Evolutionary conservation across 257 asterid genomes (phyloP), one percentile per base, ranked within the genome.

Genomic region (Rhazya stricta): DNA sequence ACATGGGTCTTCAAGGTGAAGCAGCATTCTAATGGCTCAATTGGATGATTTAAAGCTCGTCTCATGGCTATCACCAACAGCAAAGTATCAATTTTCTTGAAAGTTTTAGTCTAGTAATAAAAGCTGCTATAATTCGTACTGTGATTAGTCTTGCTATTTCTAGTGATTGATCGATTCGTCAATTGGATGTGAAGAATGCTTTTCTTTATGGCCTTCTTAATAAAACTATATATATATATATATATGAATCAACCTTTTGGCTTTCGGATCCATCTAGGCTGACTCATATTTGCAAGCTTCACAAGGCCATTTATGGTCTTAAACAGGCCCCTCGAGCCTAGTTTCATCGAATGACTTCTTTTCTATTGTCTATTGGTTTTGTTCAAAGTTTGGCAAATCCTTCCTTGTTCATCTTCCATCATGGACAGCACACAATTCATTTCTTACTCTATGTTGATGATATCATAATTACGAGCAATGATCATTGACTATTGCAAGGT

Each of bases 301-400:
- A 63, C 3, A 63, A 63, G 32, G 21, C 69, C n/a, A n/a, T n/a
- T n/a, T n/a, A n/a, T n/a, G n/a, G n/a, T n/a, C n/a, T n/a, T n/a
- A n/a, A n/a, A n/a, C 29, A 63, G 41, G 69, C 69, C 2, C 69
- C 69, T 5, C 69, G 69, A 13, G 69, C 69, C 69, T 63, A 34
- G 69, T 63, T 21, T 23, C 36, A n/a, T 2, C 25, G 32, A n/a
- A 13, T 63, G 11, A n/a, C 36, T 32, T 9, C 6, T n/a, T 25
- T 3, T n/a, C 29, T 63, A 25, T 16, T 63, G 4, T n/a, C 36
- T 8, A 10, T 21, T 25, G 29, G 69, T 32, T 63, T 63, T 63
- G 18, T 10, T 21, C 41, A 25, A 6, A 13, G 34, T 7, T 34
- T 9, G 6, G 11, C 9, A 5, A 34, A 63, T 63, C 13, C 69